Base-by-base conservation (phyloP, 1,284 basidiomycete species). In the Ganoderma multipileum region DNA sequence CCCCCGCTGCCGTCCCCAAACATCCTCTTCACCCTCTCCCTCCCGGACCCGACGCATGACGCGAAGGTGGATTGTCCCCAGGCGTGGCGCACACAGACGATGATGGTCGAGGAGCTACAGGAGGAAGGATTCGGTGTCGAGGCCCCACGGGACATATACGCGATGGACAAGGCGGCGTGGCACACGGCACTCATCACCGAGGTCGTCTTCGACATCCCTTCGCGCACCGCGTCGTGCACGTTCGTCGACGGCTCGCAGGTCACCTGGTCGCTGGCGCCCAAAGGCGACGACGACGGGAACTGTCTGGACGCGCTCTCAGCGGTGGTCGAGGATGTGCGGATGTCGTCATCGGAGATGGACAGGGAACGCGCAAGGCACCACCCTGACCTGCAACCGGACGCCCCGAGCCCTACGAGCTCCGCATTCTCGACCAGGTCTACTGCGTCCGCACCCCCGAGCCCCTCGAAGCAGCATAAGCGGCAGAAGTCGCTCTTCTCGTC, bases 21-120 rank as follows among this genome's bases (percentile, higher is more conserved):
- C 57, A 88, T 95, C 75, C 86, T 93, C 76, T 94, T 94, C 81
- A 88, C 86, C 38, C 80, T 95, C 63, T 79, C 87, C 39, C 89
- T 93, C 70, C 83, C 85, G 8, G 79, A 80, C 23, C 83, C 91
- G 26, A 86, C 89, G n/a, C 64, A 70, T 58, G 60, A 67, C 60
- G 75, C 81, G 3, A 75, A 79, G 57, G 76, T 89, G 3, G 81
- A 84, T 42, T 75, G 85, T 60, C 87, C 91, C 14, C 80, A 74
- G 63, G 84, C 82, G 63, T 93, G 86, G 92, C 84, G 84, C 61
- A 82, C 81, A 65, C 87, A 90, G 71, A 73, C 83, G 26, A 85
- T 91, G 63, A 86, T 88, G 64, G 84, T 93, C 62, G 87, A 91
- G 44, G 76, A 84, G 38, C 39, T 72, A 33, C 69, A 69, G 41